Evolutionary conservation across 306 rosid genomes (phyloP).

Genomic region (Phaseolus lunatus): DNA sequence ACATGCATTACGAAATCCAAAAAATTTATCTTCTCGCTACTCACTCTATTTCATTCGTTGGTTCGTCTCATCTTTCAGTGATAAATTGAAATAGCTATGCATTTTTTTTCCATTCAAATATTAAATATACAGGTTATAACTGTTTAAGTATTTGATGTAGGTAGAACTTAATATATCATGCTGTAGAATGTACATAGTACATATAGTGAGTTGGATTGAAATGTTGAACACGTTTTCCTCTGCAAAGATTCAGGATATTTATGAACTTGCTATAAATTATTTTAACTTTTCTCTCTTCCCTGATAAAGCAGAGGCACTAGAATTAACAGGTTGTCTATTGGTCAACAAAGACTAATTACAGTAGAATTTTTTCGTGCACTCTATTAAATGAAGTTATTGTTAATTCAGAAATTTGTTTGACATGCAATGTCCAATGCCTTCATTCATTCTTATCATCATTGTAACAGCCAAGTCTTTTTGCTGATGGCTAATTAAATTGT

Average conservation of each 20-base stretch:
- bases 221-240: not conserved
- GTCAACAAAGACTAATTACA: not conserved
- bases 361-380: conserved; percentile 12
- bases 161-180: not conserved
- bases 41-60: not conserved
- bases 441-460: conserved; percentile 9
- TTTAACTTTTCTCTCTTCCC: conserved; percentile 7
- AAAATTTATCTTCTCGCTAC: too few relatives aligned
- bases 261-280: not conserved
- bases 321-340: conserved; percentile 17
- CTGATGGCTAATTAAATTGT: conserved; percentile 22
- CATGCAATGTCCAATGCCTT: not conserved
- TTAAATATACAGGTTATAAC: not conserved
- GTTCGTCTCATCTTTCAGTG: too few relatives aligned
- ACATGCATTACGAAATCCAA: too few relatives aligned
- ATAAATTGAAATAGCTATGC: not conserved
- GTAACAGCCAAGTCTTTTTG: conserved; percentile 23
- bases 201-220: conserved; percentile 21
- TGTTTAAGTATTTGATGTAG: conserved; percentile 7
- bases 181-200: conserved; percentile 1
- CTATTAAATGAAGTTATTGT: conserved; percentile 19
- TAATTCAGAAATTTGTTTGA: conserved; percentile 14
- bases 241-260: conserved; percentile 18
- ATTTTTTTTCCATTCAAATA: not conserved
- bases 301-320: not conserved